Conservation (phyloP, 345 rosid species). For the Isatis tinctoria region DNA sequence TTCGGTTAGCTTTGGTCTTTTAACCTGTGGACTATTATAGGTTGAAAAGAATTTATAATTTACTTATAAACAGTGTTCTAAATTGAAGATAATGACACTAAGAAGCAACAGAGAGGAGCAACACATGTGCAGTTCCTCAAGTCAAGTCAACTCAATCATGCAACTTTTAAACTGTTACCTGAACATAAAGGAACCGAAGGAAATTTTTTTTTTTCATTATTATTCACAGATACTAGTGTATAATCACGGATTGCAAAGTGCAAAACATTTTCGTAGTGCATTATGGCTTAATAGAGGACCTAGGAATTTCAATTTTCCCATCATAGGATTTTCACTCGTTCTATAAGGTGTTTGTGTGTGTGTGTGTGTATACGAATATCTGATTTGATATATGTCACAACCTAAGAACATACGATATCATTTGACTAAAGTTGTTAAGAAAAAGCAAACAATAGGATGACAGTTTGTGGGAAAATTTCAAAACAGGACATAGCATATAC, state of each 20-base stretch:
- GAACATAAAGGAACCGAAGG: background rate
- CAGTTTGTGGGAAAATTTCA: background rate
- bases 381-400: constrained; percentile 1
- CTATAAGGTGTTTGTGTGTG: background rate
- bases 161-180: constrained; percentile 14
- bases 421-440: background rate
- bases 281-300: background rate
- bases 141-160: constrained; percentile 23
- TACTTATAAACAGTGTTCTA: background rate
- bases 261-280: background rate
- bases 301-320: background rate
- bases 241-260: background rate
- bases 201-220: background rate
- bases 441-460: background rate
- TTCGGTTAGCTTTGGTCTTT: background rate
- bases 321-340: background rate
- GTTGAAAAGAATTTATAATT: background rate
- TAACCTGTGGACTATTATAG: background rate
- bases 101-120: constrained; percentile 17
- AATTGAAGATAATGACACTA: background rate
- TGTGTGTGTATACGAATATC: background rate
- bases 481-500: too few species aligned
- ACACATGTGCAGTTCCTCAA: constrained; percentile 19
- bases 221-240: too few species aligned
- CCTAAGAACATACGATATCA: background rate